phyloP scores from a whole-genome alignment of 2,329 filamentous ascomycete genomes.

The Thielaviopsis populi region DNA sequence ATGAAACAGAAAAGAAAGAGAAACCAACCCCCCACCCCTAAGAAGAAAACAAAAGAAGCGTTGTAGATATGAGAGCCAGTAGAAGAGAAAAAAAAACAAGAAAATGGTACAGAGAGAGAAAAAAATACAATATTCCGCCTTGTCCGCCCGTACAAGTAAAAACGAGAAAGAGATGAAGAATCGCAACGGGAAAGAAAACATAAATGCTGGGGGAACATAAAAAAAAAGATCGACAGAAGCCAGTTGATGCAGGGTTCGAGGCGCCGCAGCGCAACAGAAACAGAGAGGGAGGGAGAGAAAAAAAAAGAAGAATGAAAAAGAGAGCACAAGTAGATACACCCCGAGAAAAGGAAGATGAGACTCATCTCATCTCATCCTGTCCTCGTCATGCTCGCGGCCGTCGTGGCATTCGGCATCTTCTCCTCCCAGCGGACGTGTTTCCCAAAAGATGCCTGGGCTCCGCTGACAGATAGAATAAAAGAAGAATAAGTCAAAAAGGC shows the following conservation, averaged over 20 bases:
- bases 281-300: not conserved
- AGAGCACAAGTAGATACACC: not conserved
- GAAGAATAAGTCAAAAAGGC: too few relatives aligned
- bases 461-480: too few relatives aligned
- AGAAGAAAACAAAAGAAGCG: conserved; percentile 1
- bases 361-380: too few relatives aligned
- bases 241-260: too few relatives aligned
- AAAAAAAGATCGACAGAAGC: not conserved
- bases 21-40: conserved; percentile 10
- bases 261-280: not conserved
- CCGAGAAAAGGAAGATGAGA: not conserved
- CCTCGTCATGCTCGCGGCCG: too few relatives aligned
- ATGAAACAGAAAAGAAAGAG: not conserved
- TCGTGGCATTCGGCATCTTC: too few relatives aligned
- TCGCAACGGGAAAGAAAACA: not conserved
- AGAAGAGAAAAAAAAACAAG: not conserved
- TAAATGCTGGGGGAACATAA: not conserved
- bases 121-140: not conserved
- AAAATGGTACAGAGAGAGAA: conserved; percentile 4
- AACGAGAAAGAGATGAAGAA: not conserved
- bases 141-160: not conserved
- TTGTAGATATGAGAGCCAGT: not conserved
- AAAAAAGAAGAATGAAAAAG: not conserved
- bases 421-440: too few relatives aligned
- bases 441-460: too few relatives aligned